phyloP scores from a whole-genome alignment of 2,329 filamentous ascomycete species.

The Fusarium sterilihyphosum region DNA sequence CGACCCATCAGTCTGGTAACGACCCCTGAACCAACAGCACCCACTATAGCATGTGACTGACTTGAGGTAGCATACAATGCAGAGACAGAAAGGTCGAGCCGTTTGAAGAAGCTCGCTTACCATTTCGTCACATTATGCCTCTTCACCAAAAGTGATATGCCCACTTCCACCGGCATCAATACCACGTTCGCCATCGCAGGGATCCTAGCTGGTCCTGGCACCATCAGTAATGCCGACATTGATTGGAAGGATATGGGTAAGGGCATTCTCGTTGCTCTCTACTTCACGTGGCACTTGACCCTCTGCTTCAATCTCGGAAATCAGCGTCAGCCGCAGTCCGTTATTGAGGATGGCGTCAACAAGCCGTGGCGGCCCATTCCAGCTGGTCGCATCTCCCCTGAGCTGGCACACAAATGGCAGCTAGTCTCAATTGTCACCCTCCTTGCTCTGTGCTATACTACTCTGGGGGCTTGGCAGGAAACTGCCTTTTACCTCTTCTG shows the following conservation, averaged over 20 bases:
- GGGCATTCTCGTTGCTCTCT: constrained; percentile 32
- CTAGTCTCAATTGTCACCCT: constrained; percentile 38
- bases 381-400: constrained; percentile 42
- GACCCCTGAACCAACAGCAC: constrained; percentile 11
- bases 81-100: not conserved
- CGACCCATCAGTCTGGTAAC: constrained; percentile 22
- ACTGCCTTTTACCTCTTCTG: constrained; percentile 44
- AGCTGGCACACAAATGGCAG: constrained; percentile 37
- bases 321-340: constrained; percentile 47
- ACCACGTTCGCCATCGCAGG: constrained; percentile 30
- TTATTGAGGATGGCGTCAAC: constrained; percentile 53
- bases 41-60: constrained; percentile 13
- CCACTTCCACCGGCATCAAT: constrained; percentile 33
- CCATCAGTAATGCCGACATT: constrained; percentile 23
- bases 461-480: constrained; percentile 41
- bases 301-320: constrained; percentile 51
- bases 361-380: constrained; percentile 51
- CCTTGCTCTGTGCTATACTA: constrained; percentile 25
- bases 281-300: constrained; percentile 39
- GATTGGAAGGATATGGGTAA: constrained; percentile 19
- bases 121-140: constrained; percentile 28
- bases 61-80: constrained; percentile 13
- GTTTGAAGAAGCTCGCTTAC: constrained; percentile 22
- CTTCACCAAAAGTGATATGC: constrained; percentile 34
- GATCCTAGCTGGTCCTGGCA: constrained; percentile 26